Percentiles rank a stretch among this genome's conserved stretches.
These are phyloP conservation scores for Ascoidea asiatica DNA, from an alignment of 805 yeast genomes.

Conservation along the genomic window DNA sequence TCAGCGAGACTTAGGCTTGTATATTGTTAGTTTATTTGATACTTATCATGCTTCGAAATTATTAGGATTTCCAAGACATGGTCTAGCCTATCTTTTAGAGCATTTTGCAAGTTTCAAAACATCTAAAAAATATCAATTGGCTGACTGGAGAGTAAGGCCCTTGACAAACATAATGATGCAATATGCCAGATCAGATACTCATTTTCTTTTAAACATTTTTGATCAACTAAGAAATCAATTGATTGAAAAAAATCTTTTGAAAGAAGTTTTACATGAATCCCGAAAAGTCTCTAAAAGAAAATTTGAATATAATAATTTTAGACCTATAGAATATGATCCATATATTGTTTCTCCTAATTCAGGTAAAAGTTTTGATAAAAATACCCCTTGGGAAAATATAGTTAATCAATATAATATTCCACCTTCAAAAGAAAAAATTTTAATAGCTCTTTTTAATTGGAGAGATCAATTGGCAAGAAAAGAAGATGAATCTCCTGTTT, in stretches of 20 bases:
- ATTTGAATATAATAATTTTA: conserved; percentile 67
- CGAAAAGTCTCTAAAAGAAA: conserved; percentile 68
- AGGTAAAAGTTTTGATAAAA: conserved; percentile 20
- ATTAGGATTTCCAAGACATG: conserved; percentile 68
- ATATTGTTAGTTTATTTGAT: conserved; percentile 81
- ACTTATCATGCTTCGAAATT: conserved; percentile 81
- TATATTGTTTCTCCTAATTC: conserved; percentile 33
- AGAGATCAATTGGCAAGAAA: conserved; percentile 65
- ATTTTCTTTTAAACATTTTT: conserved; percentile 70
- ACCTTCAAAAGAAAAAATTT: conserved; percentile 33
- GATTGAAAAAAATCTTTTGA: conserved; percentile 33
- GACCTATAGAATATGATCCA: conserved; percentile 21
- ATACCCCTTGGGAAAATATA: conserved; percentile 55
- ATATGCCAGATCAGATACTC: conserved; percentile 94
- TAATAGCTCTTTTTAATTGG: conserved; percentile 63
- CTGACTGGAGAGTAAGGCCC: conserved; percentile 95
- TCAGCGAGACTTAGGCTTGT: conserved; percentile 88
- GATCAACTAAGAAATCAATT: conserved; percentile 59
- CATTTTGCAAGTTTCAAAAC: conserved; percentile 72
- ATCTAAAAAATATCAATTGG: conserved; percentile 86
- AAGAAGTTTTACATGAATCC: conserved; percentile 59
- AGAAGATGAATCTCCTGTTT: conserved; percentile 76
- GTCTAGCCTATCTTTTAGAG: conserved; percentile 76
- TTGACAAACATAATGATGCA: conserved; percentile 58
- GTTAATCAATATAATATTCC: conserved; percentile 56